Evolutionary conservation across 2,329 filamentous ascomycete genomes (phyloP).

Genomic region (Ophiostoma piceae): DNA sequence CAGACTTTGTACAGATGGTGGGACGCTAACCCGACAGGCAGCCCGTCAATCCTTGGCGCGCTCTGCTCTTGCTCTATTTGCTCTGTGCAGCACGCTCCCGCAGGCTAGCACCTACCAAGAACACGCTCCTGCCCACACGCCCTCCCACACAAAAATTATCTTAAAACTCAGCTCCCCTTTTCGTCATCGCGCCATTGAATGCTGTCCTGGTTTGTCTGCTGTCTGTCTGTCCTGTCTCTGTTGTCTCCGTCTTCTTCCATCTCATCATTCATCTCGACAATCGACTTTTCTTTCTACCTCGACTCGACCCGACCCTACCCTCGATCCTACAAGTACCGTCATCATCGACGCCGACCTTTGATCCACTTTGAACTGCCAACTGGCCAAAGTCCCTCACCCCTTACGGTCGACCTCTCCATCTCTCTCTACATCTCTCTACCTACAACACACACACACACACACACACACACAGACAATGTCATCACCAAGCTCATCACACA

Average conservation of each 20-base stretch:
- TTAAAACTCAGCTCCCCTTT: conserved; percentile 18
- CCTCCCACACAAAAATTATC: neutral
- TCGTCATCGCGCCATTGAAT: conserved; percentile 5
- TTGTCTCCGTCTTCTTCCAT: neutral
- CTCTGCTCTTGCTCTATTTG: neutral
- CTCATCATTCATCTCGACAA: neutral
- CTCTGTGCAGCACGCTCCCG: neutral
- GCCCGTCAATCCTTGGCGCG: conserved; percentile 14
- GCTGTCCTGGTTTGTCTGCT: neutral
- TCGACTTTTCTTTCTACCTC: neutral
- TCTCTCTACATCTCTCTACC: neutral
- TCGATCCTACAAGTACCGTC: too few relatives aligned
- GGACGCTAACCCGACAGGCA: conserved; percentile 11
- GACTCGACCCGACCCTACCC: too few relatives aligned
- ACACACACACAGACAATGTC: conserved; percentile 14
- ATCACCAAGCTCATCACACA: conserved; percentile 13
- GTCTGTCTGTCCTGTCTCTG: neutral
- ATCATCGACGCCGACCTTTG: too few relatives aligned
- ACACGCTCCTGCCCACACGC: neutral
- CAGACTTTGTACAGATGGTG: neutral
- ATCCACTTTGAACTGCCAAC: neutral
- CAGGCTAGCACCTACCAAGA: neutral
- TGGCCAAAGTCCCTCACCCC: neutral
- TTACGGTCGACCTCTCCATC: neutral
- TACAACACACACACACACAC: neutral